Evolutionary conservation across 2,329 filamentous ascomycete species (phyloP), one percentile per base, ranked within the genome.

Genomic region (Colletotrichum acutatum): DNA sequence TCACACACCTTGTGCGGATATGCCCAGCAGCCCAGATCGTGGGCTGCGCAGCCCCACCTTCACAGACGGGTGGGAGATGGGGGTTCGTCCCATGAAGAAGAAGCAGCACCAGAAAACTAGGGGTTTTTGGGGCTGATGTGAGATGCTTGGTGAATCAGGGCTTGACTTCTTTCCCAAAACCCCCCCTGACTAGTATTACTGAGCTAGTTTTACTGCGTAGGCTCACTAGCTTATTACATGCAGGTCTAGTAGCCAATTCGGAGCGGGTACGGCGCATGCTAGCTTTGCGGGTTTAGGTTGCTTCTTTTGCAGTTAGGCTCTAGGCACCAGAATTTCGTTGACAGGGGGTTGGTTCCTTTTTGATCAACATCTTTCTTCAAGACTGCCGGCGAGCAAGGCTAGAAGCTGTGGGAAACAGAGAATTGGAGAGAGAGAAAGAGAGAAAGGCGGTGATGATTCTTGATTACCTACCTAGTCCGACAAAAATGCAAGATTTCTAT

Each of bases 311-410:
- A 22, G 42, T 49, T 49, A 49, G 42, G 42, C 19, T 49, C 42
- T 49, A 49, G 42, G 42, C 42, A 49, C 42, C 42, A 49, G 42
- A 49, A 49, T 49, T 49, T 83, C 80, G 56, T 81, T 78, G 19
- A 80, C 80, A 22, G 42, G 42, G 42, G 42, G 19, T n/a, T 49
- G 19, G 8, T 49, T 49, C 19, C 19, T 49, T 22, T n/a, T 42
- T 6, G 37, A 42, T 42, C 37, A 42, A 42, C 16, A 19, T 7
- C 37, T 42, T 42, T 22, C 11, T 34, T 9, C 32, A 34, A 34
- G 32, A 34, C 32, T 22, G 19, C 42, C 42, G 19, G 8, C 42
- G 42, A 49, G 42, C 42, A n/a, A 4, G 11, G 32, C 32, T 11
- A 34, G 32, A 5, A 34, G 32, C 32, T 12, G 32, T 12, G 32